These are phyloP conservation scores for Solanum clarkiae DNA, from an alignment of 257 asterid genomes.

Conservation along the genomic window DNA sequence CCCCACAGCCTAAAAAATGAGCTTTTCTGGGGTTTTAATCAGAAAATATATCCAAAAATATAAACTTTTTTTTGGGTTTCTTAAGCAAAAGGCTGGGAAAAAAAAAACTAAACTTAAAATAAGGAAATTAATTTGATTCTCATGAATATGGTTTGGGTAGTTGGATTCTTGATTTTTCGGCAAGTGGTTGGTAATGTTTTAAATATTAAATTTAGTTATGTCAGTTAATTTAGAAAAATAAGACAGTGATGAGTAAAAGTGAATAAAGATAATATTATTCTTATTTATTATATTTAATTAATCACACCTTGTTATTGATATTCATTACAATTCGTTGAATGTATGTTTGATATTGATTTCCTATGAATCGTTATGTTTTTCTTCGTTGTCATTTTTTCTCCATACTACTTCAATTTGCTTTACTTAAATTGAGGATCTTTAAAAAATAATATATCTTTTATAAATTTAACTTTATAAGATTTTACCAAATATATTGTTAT, in stretches of 20 bases:
- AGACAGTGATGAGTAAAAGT: too few relatives aligned
- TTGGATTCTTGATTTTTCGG: background rate
- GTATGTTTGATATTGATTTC: background rate
- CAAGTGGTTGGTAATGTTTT: background rate
- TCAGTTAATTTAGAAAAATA: too few relatives aligned
- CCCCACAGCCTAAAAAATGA: background rate
- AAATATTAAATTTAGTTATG: too few relatives aligned
- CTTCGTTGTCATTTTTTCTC: background rate
- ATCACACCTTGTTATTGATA: too few relatives aligned
- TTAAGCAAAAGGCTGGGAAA: background rate
- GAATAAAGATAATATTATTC: background rate
- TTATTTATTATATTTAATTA: background rate
- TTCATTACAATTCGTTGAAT: too few relatives aligned
- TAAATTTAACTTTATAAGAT: too few relatives aligned
- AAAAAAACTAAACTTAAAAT: background rate
- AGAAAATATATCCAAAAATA: background rate
- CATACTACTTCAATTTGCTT: background rate
- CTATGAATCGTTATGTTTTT: background rate
- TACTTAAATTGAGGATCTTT: background rate
- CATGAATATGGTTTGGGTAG: background rate
- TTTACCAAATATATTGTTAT: background rate
- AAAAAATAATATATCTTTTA: background rate
- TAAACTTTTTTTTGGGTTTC: background rate
- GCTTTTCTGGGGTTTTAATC: background rate
- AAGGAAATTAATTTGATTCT: background rate